These are phyloP conservation scores for Ceratobasidium sp. DNA, from an alignment of 1,284 basidiomycete genomes.

Conservation along the genomic window DNA sequence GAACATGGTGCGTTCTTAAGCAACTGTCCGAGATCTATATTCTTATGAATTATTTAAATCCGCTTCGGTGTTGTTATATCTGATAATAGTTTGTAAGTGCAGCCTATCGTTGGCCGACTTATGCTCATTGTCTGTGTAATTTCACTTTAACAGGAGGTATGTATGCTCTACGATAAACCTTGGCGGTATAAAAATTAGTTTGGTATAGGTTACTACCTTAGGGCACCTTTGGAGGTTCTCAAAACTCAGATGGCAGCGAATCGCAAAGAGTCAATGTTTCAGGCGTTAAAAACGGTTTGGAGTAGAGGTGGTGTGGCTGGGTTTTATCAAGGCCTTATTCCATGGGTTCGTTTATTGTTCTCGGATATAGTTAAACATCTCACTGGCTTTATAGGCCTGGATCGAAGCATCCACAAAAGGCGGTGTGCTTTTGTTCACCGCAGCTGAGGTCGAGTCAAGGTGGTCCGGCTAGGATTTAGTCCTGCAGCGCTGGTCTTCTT, in stretches of 20 bases:
- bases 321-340: constrained; percentile 98
- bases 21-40: not conserved
- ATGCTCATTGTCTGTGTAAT: constrained; percentile 37
- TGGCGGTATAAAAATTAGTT: not conserved
- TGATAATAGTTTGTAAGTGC: constrained; percentile 42
- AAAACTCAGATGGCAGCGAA: constrained; percentile 99
- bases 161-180: constrained; percentile 43
- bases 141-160: constrained; percentile 55
- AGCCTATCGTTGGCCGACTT: not conserved
- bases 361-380: constrained; percentile 79
- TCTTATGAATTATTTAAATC: not conserved
- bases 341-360: constrained; percentile 81
- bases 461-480: constrained; percentile 70
- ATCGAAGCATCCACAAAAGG: constrained; percentile 99
- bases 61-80: not conserved
- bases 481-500: constrained; percentile 86
- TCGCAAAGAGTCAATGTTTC: constrained; percentile 86
- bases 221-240: constrained; percentile 98
- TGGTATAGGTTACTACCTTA: constrained; percentile 85
- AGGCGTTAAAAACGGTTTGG: constrained; percentile 89
- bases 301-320: constrained; percentile 88
- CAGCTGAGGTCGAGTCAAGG: constrained; percentile 90
- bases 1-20: constrained; percentile 78
- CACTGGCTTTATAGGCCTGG: constrained; percentile 76
- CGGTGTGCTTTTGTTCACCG: constrained; percentile 93